Evolutionary conservation across 805 yeast genomes (phyloP).

Genomic region (Blastobotrys americana): DNA sequence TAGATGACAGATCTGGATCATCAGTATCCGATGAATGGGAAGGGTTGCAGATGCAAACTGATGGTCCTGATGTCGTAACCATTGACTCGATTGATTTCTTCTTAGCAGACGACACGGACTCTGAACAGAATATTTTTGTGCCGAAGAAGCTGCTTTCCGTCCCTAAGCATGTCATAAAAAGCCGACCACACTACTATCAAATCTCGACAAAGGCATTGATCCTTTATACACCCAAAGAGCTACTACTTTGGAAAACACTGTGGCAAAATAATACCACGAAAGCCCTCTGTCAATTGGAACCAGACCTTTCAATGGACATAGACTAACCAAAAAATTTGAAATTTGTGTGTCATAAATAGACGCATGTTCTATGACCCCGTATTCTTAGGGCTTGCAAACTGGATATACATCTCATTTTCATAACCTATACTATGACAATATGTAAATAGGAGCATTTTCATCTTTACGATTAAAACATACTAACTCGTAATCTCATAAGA

Average conservation of each 20-base stretch:
- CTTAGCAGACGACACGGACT: conserved; percentile 17
- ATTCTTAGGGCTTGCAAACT: too few species aligned
- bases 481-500: conserved; percentile 1
- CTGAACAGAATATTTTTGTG: conserved; percentile 15
- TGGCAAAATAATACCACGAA: too few species aligned
- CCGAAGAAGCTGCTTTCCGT: conserved; percentile 1
- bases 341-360: too few species aligned
- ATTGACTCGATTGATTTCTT: conserved; percentile 22
- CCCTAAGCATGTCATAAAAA: conserved; percentile 9
- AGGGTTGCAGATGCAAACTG: conserved; percentile 18
- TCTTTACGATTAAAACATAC: too few species aligned
- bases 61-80: conserved; percentile 17
- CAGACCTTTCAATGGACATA: too few species aligned
- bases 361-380: too few species aligned
- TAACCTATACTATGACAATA: too few species aligned
- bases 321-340: too few species aligned
- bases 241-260: conserved; percentile 4
- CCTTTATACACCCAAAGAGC: conserved; percentile 7
- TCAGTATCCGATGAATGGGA: background rate
- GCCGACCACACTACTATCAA: conserved; percentile 15
- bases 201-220: conserved; percentile 16
- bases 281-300: too few species aligned
- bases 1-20: conserved; percentile 1
- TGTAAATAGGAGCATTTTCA: too few species aligned
- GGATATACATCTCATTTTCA: too few species aligned